These are phyloP conservation scores for Rhynchosporium secalis DNA, from an alignment of 2,329 filamentous ascomycete species.

Conservation along the genomic window DNA sequence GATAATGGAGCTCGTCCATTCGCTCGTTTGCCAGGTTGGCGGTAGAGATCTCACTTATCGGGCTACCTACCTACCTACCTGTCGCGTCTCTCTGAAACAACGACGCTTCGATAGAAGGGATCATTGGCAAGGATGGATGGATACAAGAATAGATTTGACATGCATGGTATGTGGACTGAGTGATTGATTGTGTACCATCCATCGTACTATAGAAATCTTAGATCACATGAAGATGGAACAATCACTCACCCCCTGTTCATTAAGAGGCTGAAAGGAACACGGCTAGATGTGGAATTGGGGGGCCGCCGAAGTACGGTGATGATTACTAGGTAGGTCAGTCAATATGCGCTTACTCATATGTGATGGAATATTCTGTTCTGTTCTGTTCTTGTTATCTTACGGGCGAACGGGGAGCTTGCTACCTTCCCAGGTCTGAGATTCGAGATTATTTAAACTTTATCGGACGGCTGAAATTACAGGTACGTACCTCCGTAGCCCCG, in stretches of 20 bases:
- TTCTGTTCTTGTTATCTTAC: too few relatives aligned
- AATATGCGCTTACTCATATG: neutral
- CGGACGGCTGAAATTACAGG: constrained; percentile 3
- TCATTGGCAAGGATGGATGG: constrained; percentile 30
- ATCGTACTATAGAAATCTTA: neutral
- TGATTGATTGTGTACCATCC: neutral
- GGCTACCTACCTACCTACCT: neutral
- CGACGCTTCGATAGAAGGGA: constrained; percentile 34
- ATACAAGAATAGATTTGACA: constrained; percentile 26
- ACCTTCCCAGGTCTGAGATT: too few relatives aligned
- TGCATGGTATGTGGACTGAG: constrained; percentile 13
- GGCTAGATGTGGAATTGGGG: constrained; percentile 7
- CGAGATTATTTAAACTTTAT: neutral
- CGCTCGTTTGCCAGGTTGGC: constrained; percentile 6
- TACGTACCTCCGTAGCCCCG: too few relatives aligned
- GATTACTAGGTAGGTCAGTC: neutral
- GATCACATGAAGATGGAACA: constrained; percentile 15
- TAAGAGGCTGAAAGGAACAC: constrained; percentile 20
- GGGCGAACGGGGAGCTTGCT: neutral
- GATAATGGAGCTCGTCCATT: constrained; percentile 17
- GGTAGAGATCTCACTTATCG: constrained; percentile 4
- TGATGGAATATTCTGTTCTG: neutral
- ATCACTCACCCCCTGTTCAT: neutral
- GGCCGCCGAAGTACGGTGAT: neutral
- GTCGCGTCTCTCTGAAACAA: constrained; percentile 36